These are phyloP conservation scores for Striga asiatica DNA, from an alignment of 257 asterid species.

Conservation along the genomic window DNA sequence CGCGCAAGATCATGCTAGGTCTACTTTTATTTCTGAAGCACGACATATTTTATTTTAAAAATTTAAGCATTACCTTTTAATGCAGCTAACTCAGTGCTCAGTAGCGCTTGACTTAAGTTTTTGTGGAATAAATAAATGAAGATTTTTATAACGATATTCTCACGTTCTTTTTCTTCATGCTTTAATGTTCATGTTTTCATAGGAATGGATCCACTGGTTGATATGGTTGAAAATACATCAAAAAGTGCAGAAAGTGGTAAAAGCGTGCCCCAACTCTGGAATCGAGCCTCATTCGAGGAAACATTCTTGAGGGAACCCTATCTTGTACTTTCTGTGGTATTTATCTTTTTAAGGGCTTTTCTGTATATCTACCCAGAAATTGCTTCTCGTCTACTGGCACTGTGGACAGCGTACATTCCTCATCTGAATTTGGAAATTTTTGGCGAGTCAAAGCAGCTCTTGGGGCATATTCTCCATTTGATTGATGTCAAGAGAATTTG, in stretches of 20 bases:
- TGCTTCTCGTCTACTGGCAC: conserved; percentile 22
- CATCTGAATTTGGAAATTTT: conserved; percentile 46
- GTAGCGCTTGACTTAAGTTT: background rate
- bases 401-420: conserved; percentile 51
- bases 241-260: conserved; percentile 8
- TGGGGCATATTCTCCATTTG: conserved; percentile 43
- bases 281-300: conserved; percentile 26
- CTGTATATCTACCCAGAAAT: conserved; percentile 34
- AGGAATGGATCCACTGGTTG: conserved; percentile 41
- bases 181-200: background rate
- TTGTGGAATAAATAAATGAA: background rate
- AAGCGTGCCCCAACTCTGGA: conserved; percentile 16
- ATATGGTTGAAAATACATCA: conserved; percentile 21
- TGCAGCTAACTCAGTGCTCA: background rate
- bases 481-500: conserved; percentile 52
- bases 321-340: conserved; percentile 30
- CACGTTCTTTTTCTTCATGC: background rate
- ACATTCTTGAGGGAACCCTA: conserved; percentile 29
- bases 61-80: background rate
- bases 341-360: conserved; percentile 35
- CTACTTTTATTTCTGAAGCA: background rate
- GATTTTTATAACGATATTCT: background rate
- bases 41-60: too few relatives aligned
- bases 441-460: conserved; percentile 52
- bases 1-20: background rate